Conservation (phyloP, 2,329 filamentous ascomycete species). For the Colletotrichum sp. region DNA sequence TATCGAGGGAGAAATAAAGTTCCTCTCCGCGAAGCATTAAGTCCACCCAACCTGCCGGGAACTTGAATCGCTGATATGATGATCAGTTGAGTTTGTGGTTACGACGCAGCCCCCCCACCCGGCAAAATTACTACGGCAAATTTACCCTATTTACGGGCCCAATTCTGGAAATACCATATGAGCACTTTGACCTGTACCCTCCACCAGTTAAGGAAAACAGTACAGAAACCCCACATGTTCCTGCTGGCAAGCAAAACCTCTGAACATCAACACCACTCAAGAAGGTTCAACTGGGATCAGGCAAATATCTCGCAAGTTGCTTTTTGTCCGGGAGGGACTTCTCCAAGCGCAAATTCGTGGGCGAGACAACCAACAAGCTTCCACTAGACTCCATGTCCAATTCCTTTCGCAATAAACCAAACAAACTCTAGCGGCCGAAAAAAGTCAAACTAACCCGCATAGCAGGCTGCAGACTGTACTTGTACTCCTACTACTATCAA, state of each 20-base stretch:
- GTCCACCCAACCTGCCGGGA: not conserved
- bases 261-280: not conserved
- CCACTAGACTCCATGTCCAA: not conserved
- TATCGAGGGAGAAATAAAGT: not conserved
- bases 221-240: too few species aligned
- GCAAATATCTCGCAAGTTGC: not conserved
- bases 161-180: too few species aligned
- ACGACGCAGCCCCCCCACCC: too few species aligned
- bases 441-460: not conserved
- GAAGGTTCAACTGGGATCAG: not conserved
- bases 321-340: not conserved
- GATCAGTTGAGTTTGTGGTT: not conserved
- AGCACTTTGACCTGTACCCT: too few species aligned
- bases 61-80: not conserved
- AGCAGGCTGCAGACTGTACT: not conserved
- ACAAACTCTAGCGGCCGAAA: not conserved
- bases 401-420: not conserved
- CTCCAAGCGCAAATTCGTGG: not conserved
- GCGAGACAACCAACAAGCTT: not conserved
- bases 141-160: too few species aligned
- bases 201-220: too few species aligned
- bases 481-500: not conserved
- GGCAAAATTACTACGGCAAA: too few species aligned
- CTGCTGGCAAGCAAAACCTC: too few species aligned
- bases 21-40: not conserved